Base-by-base conservation (phyloP, 306 rosid species). In the Dalbergia cultrata region DNA sequence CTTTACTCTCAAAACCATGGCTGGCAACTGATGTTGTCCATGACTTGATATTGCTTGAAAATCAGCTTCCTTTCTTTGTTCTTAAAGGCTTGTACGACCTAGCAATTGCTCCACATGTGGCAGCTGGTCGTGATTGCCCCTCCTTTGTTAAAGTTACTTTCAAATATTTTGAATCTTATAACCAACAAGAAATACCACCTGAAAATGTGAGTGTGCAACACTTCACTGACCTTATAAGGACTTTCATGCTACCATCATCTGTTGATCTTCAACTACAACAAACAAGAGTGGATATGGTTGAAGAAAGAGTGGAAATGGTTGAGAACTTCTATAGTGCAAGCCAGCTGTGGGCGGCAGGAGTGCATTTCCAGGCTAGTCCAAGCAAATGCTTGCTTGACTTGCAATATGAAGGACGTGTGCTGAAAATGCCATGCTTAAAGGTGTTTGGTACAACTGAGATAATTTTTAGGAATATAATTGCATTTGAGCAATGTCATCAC, bases 401-500 rank as follows among this genome's bases (percentile, higher is more conserved):
- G 18, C 7, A 18, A 2, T 90, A 70, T 62, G 4, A 11, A 0
- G 19, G 78, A 9, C 80, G 86, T 44, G 65, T 43, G 13, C 57
- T 88, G 35, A 45, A 59, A 58, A 87, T 88, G 74, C 90, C 90
- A 1, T 13, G 64, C 9, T 44, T 84, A 33, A 14, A n/a, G 31
- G n/a, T 77, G 22, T 0, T 49, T 47, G 75, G 31, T 3, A 0
- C 2, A 0, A 61, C 82, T 2, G 85, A 86, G 68, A 8, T 63
- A 3, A 1, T n/a, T 5, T 6, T 80, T 57, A 17, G 85, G 12
- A 88, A 84, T 18, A 7, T 82, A 8, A 3, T 86, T 6, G 88
- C 86, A 8, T 87, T 79, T 47, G 93, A 89, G 77, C 72, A 67
- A 10, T 75, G 82, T 12, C 74, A 80, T 59, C 53, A 7, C 60